A percentile compares a stretch with the other conserved stretches of the same genome.
phyloP scores from a whole-genome alignment of 352 stramenopile species.

The Globisporangium parvum region DNA sequence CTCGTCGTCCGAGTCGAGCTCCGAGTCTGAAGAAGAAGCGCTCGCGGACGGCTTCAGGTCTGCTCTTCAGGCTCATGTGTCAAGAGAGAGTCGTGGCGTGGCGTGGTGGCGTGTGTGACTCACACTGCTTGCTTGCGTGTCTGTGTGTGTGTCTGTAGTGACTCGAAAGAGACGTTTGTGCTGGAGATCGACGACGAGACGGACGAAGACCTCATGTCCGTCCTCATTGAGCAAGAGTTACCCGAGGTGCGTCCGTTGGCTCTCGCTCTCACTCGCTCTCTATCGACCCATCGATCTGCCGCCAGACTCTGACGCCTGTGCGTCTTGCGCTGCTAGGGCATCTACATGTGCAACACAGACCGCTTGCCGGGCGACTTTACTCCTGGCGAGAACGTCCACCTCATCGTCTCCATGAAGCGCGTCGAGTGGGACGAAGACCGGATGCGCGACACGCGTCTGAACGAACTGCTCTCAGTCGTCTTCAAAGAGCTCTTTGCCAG shows the following conservation, averaged over 20 bases:
- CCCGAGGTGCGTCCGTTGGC: constrained; percentile 52
- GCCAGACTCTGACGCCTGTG: constrained; percentile 3
- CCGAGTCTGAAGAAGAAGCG: constrained; percentile 79
- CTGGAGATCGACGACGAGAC: constrained; percentile 91
- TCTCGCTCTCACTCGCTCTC: background rate
- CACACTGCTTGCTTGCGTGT: no score
- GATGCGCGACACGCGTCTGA: constrained; percentile 82
- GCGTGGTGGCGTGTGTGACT: background rate
- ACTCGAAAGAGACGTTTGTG: constrained; percentile 85
- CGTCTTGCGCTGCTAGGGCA: constrained; percentile 29
- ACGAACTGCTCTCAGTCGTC: constrained; percentile 74
- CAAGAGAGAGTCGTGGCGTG: background rate
- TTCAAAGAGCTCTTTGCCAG: constrained; percentile 86
- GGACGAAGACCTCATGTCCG: constrained; percentile 90
- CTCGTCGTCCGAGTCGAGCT: constrained; percentile 74
- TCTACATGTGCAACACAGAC: constrained; percentile 86
- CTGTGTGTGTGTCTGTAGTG: constrained; percentile 24
- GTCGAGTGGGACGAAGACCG: constrained; percentile 85
- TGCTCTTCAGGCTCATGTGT: background rate
- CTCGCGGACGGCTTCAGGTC: constrained; percentile 62
- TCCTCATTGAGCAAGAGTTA: constrained; percentile 83
- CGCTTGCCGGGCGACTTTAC: constrained; percentile 65
- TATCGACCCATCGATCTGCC: no score
- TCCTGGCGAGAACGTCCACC: constrained; percentile 67
- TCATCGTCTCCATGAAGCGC: constrained; percentile 85